Conservation (phyloP, 495 filamentous ascomycete species). For the Podospora bellae-mahoneyi region DNA sequence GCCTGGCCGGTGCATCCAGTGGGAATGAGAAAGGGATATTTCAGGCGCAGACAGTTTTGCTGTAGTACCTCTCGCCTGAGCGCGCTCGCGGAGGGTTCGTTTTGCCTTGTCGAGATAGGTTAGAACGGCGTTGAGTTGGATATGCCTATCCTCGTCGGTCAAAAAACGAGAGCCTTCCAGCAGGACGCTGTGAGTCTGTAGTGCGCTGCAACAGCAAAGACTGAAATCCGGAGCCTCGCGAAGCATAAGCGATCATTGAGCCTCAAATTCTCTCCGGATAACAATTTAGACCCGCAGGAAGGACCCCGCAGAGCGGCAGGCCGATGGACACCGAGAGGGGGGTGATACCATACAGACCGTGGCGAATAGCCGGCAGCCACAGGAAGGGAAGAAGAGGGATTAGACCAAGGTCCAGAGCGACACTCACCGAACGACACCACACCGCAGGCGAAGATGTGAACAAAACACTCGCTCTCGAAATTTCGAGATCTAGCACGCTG, state of each 20-base stretch:
- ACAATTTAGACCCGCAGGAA: neutral
- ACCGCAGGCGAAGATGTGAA: neutral
- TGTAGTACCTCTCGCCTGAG: too few species aligned
- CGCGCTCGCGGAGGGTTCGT: neutral
- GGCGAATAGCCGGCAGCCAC: neutral
- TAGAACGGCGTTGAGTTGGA: neutral
- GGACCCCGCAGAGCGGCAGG: conserved; percentile 7
- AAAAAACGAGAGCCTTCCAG: neutral
- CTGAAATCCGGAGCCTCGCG: neutral
- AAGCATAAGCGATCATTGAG: neutral
- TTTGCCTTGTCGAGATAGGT: neutral
- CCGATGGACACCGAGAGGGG: neutral
- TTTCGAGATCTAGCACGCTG: neutral
- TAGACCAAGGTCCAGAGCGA: neutral
- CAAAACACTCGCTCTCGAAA: neutral
- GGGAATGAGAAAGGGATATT: too few species aligned
- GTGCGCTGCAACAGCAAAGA: neutral
- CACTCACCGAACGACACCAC: conserved; percentile 5
- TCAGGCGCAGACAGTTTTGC: too few species aligned
- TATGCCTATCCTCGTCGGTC: too few species aligned
- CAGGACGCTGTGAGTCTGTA: neutral
- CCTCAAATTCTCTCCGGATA: neutral
- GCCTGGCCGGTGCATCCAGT: too few species aligned
- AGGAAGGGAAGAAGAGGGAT: too few species aligned
- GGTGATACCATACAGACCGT: neutral